phyloP scores from a whole-genome alignment of 495 filamentous ascomycete species.

The Cairneyella variabilis region DNA sequence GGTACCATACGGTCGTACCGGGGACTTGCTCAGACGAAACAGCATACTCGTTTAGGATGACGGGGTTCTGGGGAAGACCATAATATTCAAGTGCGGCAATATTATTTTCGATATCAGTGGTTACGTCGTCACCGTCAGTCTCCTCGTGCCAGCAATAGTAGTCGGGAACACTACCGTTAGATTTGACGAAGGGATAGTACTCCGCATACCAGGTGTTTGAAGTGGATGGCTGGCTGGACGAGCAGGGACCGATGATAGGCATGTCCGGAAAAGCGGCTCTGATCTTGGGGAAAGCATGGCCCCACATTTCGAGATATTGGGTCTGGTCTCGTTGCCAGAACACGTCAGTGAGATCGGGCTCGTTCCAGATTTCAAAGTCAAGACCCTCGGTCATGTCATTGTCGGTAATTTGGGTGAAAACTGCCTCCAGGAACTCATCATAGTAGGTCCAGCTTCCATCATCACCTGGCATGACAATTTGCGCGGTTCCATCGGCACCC shows the following conservation, averaged over 20 bases:
- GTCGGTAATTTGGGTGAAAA: conserved; percentile 29
- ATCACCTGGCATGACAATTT: conserved; percentile 35
- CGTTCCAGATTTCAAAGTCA: conserved; percentile 41
- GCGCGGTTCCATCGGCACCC: conserved; percentile 31
- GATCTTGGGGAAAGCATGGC: conserved; percentile 27
- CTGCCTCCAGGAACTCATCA: conserved; percentile 30
- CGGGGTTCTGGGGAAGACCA: conserved; percentile 25
- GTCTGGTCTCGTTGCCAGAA: conserved; percentile 31
- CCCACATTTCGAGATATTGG: conserved; percentile 32
- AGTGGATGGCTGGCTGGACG: conserved; percentile 16
- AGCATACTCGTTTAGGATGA: conserved; percentile 44
- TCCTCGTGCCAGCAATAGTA: conserved; percentile 35
- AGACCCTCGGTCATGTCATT: conserved; percentile 30
- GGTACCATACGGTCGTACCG: conserved; percentile 34
- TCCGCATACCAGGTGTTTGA: conserved; percentile 30
- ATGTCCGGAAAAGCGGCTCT: conserved; percentile 3
- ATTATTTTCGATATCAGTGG: conserved; percentile 21
- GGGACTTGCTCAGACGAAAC: conserved; percentile 32
- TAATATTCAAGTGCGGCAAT: conserved; percentile 24
- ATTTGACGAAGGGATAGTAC: conserved; percentile 24
- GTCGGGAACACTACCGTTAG: conserved; percentile 34
- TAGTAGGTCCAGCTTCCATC: conserved; percentile 36
- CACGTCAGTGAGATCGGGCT: conserved; percentile 31
- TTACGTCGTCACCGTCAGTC: conserved; percentile 28
- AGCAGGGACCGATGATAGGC: conserved; percentile 24